Evolutionary conservation across 306 rosid species (phyloP), one percentile per base, ranked within the genome.

Genomic region (Coriaria nepalensis): DNA sequence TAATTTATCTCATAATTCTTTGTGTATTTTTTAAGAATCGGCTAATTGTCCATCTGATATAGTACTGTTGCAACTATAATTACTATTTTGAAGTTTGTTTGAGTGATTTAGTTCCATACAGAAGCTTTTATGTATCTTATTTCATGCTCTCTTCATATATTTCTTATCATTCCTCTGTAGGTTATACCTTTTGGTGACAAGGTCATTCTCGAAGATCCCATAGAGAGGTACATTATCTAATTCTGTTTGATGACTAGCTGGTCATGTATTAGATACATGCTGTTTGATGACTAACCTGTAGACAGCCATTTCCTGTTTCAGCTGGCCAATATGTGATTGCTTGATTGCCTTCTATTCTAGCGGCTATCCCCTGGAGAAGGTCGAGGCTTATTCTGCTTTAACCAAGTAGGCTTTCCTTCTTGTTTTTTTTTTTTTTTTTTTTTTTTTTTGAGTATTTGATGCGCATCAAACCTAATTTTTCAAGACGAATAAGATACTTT

Each of bases 291-390:
- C 34, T 73, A 41, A 56, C 53, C 52, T 59, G 50, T 47, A 52
- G 46, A 20, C 29, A 20, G 29, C 29, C 9, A 35, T 53, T 50
- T 59, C 51, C 61, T 64, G n/a, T 78, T 70, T 75, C 94, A 92
- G 98, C 62, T 92, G 98, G 98, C 96, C 96, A 41, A 36, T 73
- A 61, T 92, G 94, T 61, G 96, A 92, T 59, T 82, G 98, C 75
- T 76, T 92, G 82, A 85, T 92, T 72, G 96, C 94, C 66, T 92
- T 92, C 67, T 59, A 92, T 68, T 92, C 98, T 69, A 60, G 73
- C 61, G 98, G 94, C 49, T 92, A 85, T 71, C 95, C 98, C 53
- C 83, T 92, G 33, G 70, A 71, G 45, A 92, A 92, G 78, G 98
- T 80, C 32, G 92, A 92, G 72, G 78, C 93, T 50, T 92, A 92